Evolutionary conservation across 148 eudicot species (phyloP), one percentile per base, ranked within the genome.

Genomic region (Amaranthus hypochondriacus): DNA sequence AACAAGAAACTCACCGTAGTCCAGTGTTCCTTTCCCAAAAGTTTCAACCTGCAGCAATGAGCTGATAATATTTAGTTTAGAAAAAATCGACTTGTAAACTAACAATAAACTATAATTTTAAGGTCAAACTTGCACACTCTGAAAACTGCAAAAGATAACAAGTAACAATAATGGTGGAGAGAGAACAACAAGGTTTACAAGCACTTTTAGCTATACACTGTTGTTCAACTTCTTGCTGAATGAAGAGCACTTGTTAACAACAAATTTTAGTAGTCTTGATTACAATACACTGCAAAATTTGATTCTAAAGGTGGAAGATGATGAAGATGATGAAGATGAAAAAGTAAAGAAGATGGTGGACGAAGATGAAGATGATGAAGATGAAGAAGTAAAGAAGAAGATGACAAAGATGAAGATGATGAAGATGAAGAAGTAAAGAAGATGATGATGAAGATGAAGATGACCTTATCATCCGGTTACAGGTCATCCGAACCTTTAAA

Each of bases 1-100:
- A 9, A 96, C 97, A 80, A 89, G 80, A 83, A 94, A 94, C 69
- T 94, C 98, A 50, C 93, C 96, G 60, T 85, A 89, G 81, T 91
- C 97, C 78, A 94, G 72, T 9, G 89, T 85, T 79, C 98, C 96
- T 82, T 87, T 89, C 8, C 98, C 98, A 74, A 82, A 74, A 1
- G 85, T 83, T 74, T 91, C 98, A 11, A 88, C 93, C 98, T 94
- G 90, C 78, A 50, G 55, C 55, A 70, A 58, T 73, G 5, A 59
- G n/a, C 53, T 42, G 15, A 68, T 48, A 9, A 53, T 39, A 69
- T 43, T 13, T 47, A 55, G 46, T 9, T 68, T 55, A 54, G 63
- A 52, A 28, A 48, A 52, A 4, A 44, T 4, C 14, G 39, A 12
- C 56, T 49, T 14, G n/a, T 44, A 74, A 49, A 47, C 52, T 63